Evolutionary conservation across 2,329 filamentous ascomycete genomes (phyloP).

Genomic region (Phyllosticta ampelicida): DNA sequence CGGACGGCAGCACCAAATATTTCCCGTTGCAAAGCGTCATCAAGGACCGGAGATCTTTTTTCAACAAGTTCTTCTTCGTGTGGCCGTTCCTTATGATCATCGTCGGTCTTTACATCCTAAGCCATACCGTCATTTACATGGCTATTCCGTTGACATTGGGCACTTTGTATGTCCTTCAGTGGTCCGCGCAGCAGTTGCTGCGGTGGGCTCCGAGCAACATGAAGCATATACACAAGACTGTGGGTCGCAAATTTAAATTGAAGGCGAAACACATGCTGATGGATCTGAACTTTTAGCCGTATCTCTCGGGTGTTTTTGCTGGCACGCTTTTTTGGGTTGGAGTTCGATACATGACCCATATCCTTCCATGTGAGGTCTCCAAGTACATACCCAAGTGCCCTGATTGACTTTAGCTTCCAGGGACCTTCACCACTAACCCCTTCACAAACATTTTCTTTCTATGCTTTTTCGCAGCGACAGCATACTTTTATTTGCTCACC

Average conservation of each 20-base stretch:
- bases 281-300: conserved; percentile 49
- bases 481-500: conserved; percentile 77
- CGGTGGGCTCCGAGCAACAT: conserved; percentile 79
- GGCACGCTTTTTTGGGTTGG: conserved; percentile 74
- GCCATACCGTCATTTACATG: conserved; percentile 61
- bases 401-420: conserved; percentile 35
- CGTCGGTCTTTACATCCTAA: conserved; percentile 58
- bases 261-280: background rate
- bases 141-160: conserved; percentile 62
- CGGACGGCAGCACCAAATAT: conserved; percentile 61
- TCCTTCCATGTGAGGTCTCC: conserved; percentile 55
- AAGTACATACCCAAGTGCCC: conserved; percentile 4
- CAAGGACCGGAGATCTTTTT: conserved; percentile 66
- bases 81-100: conserved; percentile 75
- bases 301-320: conserved; percentile 87
- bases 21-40: conserved; percentile 66
- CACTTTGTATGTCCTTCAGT: conserved; percentile 62
- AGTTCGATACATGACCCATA: conserved; percentile 60
- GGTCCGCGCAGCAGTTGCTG: conserved; percentile 64
- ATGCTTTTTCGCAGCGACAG: conserved; percentile 51
- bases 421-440: conserved; percentile 54
- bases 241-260: conserved; percentile 35
- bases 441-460: conserved; percentile 70
- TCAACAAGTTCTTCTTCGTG: conserved; percentile 79
- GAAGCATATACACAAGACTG: conserved; percentile 80